These are phyloP conservation scores for Annulohypoxylon truncatum DNA, from an alignment of 2,329 filamentous ascomycete species.

Conservation along the genomic window DNA sequence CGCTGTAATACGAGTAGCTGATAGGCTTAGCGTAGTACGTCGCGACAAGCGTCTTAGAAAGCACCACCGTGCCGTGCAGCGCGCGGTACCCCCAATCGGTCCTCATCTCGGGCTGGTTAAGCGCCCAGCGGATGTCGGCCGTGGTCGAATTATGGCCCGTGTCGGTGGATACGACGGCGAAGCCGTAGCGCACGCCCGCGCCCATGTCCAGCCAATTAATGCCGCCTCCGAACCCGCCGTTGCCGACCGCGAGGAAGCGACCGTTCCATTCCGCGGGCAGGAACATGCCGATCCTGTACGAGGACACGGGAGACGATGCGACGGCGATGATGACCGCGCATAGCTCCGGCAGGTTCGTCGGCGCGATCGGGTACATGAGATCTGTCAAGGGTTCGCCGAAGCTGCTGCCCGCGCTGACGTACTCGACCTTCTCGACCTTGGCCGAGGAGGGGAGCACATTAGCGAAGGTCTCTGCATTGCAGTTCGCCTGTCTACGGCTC, in stretches of 20 bases:
- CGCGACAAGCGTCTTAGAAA: conserved; percentile 60
- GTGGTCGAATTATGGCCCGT: conserved; percentile 56
- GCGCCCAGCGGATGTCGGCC: conserved; percentile 53
- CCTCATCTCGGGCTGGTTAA: conserved; percentile 51
- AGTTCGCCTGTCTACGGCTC: conserved; percentile 30
- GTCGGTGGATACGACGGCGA: conserved; percentile 57
- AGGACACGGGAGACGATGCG: conserved; percentile 47
- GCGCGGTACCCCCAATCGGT: conserved; percentile 56
- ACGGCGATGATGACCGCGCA: conserved; percentile 55
- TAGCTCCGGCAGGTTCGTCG: conserved; percentile 53
- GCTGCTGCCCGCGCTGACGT: conserved; percentile 48
- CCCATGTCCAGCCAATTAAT: conserved; percentile 53
- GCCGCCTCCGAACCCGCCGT: conserved; percentile 54
- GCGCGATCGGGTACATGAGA: conserved; percentile 51
- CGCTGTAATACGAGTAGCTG: conserved; percentile 64
- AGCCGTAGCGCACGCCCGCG: conserved; percentile 52
- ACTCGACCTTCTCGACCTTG: conserved; percentile 46
- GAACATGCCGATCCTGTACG: conserved; percentile 55
- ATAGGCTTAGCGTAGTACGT: conserved; percentile 59
- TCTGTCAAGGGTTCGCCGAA: conserved; percentile 54
- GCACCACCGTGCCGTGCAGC: conserved; percentile 60
- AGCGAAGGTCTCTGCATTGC: conserved; percentile 39
- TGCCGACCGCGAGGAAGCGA: conserved; percentile 53
- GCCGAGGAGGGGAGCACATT: conserved; percentile 44
- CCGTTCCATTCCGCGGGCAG: conserved; percentile 54